Percentiles rank a stretch among this genome's conserved stretches.
Conservation (phyloP, 1,284 basidiomycete genomes). For the Trichosporon sp. region DNA sequence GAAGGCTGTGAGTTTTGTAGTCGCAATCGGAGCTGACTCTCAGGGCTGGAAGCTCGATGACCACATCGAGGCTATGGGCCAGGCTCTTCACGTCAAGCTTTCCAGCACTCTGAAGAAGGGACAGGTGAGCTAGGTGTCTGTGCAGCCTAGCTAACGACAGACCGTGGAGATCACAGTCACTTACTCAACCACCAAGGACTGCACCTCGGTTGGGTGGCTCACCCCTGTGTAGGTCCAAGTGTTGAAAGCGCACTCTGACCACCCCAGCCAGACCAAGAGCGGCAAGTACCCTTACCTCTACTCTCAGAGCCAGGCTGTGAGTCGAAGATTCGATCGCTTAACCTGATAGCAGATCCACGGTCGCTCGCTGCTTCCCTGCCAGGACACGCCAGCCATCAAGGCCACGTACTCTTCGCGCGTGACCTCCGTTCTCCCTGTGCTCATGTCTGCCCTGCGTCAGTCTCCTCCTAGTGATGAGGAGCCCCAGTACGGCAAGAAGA, state of each 20-base stretch:
- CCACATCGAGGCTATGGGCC: conserved; percentile 54
- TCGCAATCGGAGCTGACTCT: conserved; percentile 27
- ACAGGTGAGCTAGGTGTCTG: conserved; percentile 57
- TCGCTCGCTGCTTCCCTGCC: conserved; percentile 74
- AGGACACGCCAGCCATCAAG: conserved; percentile 61
- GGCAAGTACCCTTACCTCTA: conserved; percentile 86
- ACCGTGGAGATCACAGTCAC: conserved; percentile 64
- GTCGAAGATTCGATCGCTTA: conserved; percentile 28
- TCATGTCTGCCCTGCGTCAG: conserved; percentile 79
- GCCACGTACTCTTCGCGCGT: conserved; percentile 75
- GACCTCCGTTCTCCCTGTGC: conserved; percentile 72
- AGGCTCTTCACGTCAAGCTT: conserved; percentile 55
- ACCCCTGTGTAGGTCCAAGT: conserved; percentile 67
- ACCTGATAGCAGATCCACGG: conserved; percentile 66
- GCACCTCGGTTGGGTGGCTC: conserved; percentile 92
- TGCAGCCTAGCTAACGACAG: conserved; percentile 51
- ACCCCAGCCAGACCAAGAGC: conserved; percentile 79
- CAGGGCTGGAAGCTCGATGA: conserved; percentile 64
- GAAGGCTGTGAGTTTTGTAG: conserved; percentile 57
- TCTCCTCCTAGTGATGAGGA: conserved; percentile 71
- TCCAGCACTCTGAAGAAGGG: conserved; percentile 38
- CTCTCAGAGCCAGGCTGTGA: conserved; percentile 83
- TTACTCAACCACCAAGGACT: conserved; percentile 75
- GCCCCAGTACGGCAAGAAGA: conserved; percentile 66
- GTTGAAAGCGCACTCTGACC: background rate